These are phyloP conservation scores for Takakia lepidozioides DNA, from an alignment of 225 moss, liverwort and hornwort species.

Conservation along the genomic window DNA sequence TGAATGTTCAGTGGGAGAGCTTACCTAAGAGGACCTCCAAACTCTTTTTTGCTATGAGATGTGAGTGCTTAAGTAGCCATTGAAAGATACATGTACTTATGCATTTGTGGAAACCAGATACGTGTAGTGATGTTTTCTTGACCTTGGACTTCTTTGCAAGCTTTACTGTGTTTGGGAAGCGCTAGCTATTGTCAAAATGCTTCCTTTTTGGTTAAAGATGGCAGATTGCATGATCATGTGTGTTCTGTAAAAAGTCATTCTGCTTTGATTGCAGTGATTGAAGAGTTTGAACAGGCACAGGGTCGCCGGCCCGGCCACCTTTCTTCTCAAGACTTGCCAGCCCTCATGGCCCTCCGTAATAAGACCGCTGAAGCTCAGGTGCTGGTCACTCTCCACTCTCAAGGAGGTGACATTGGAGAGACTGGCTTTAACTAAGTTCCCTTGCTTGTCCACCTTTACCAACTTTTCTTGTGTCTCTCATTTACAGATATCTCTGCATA, in stretches of 20 bases:
- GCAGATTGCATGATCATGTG: not conserved
- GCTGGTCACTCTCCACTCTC: not conserved
- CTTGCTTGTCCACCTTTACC: too few species aligned
- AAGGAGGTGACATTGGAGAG: too few species aligned
- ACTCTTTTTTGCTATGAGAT: conserved; percentile 75
- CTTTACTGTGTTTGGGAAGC: too few species aligned
- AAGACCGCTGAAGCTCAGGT: conserved; percentile 66
- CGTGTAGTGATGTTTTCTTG: too few species aligned
- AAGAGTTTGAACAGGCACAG: conserved; percentile 75
- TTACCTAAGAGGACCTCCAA: conserved; percentile 74
- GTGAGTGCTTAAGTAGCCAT: conserved; percentile 31
- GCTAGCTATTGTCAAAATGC: too few species aligned
- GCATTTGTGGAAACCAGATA: too few species aligned
- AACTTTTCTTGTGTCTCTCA: too few species aligned
- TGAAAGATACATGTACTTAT: not conserved
- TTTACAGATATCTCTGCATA: too few species aligned
- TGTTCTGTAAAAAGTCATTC: too few species aligned
- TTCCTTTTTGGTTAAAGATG: not conserved
- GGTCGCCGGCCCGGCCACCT: conserved; percentile 54
- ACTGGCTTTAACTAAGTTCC: too few species aligned
- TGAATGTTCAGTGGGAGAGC: conserved; percentile 63
- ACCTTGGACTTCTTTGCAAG: too few species aligned
- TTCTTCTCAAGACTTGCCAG: conserved; percentile 43
- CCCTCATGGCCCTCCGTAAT: conserved; percentile 54
- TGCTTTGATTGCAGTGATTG: conserved; percentile 89